phyloP scores from a whole-genome alignment of 768 basidiomycete genomes.

The Tylopilus sp. region DNA sequence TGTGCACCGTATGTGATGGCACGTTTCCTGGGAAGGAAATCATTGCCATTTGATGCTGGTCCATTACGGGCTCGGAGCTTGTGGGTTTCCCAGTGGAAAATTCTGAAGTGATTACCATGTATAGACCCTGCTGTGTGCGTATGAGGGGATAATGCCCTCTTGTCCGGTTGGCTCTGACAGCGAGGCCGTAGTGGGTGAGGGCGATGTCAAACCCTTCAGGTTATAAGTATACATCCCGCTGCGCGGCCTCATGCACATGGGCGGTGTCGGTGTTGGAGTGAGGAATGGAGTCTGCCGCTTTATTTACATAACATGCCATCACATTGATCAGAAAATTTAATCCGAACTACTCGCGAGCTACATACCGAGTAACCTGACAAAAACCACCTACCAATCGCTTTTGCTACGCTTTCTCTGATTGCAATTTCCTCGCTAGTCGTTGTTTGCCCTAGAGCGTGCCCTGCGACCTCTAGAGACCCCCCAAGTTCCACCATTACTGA shows the following conservation, averaged over 20 bases:
- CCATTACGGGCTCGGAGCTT: constrained; percentile 18
- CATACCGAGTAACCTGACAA: not conserved
- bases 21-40: constrained; percentile 15
- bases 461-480: constrained; percentile 40
- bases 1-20: constrained; percentile 8
- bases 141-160: constrained; percentile 19
- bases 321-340: constrained; percentile 18
- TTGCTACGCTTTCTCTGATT: constrained; percentile 20
- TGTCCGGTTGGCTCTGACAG: constrained; percentile 10
- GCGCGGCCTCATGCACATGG: constrained; percentile 17
- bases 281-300: constrained; percentile 9
- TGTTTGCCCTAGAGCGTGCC: constrained; percentile 16
- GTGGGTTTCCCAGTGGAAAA: constrained; percentile 7
- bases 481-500: constrained; percentile 63
- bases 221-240: constrained; percentile 9
- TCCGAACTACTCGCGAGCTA: constrained; percentile 3
- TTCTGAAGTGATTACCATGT: constrained; percentile 13
- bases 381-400: constrained; percentile 20
- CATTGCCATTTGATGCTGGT: constrained; percentile 8
- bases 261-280: constrained; percentile 6
- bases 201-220: constrained; percentile 16
- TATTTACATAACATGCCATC: constrained; percentile 20
- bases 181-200: constrained; percentile 4
- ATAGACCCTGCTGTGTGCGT: constrained; percentile 8
- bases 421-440: constrained; percentile 19